Evolutionary conservation across 768 basidiomycete species (phyloP), one percentile per base, ranked within the genome.

Genomic region (Coprinellus micaceus): DNA sequence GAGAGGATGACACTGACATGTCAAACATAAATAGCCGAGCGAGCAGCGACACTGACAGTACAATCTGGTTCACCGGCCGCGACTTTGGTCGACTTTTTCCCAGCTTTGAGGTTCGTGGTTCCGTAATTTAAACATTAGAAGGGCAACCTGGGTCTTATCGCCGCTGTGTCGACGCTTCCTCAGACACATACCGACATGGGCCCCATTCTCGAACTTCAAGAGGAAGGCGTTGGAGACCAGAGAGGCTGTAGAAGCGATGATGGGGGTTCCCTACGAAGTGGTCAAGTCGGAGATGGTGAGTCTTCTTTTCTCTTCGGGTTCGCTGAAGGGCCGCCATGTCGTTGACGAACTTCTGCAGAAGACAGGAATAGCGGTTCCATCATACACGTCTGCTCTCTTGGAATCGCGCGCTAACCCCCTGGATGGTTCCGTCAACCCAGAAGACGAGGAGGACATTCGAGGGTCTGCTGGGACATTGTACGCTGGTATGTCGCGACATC

Each of bases 381-480:
- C 76, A 11, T 77, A 80, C 58, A 79, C 77, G 4, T 77, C 77
- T 29, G 69, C 65, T 22, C 70, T 81, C 50, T 66, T 81, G 44
- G 74, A 78, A 59, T 64, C 70, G 25, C 71, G 74, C 54, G 67
- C 71, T 48, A 68, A 67, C 37, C 63, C 69, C 37, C 62, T 61
- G 36, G 69, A 73, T 53, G 72, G 69, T 17, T 65, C 61, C 44
- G 60, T 76, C 49, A 64, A 67, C 45, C 64, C 63, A 21, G 77
- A 77, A 63, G 78, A 78, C 41, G 80, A 81, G 59, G 73, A 77
- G 55, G 77, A 81, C 64, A 82, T 83, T 63, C 80, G 78, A 70
- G 80, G 79, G 41, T 77, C 78, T n/a, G 80, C 81, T 49, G 81
- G 77, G 28, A 82, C 80, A 6, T 67, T 82, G 47, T 79, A 75